phyloP scores from a whole-genome alignment of 1,284 basidiomycete species.

The Exobasidium rhododendri region DNA sequence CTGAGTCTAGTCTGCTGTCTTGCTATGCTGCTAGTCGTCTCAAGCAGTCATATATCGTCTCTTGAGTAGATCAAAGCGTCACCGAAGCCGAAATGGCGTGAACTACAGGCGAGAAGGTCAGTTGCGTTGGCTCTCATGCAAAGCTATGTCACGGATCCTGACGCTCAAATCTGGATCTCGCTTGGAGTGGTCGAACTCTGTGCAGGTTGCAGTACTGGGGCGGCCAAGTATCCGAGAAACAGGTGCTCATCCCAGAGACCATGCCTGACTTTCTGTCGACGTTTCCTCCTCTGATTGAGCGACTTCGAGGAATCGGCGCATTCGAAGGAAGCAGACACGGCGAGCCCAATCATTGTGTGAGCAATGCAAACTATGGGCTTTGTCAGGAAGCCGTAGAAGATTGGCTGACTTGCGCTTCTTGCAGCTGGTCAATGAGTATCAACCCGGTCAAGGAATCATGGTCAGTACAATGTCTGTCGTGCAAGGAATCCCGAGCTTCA shows the following conservation, averaged over 20 bases:
- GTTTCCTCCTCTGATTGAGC: conserved; percentile 68
- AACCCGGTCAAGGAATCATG: conserved; percentile 79
- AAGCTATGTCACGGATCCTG: not conserved
- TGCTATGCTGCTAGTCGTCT: not conserved
- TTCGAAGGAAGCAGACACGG: conserved; percentile 66
- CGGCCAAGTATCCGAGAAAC: conserved; percentile 65
- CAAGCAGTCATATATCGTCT: too few relatives aligned
- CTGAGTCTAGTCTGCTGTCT: not conserved
- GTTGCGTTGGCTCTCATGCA: not conserved
- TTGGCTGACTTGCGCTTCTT: not conserved
- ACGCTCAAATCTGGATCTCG: not conserved
- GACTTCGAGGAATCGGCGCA: conserved; percentile 63
- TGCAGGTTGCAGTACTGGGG: conserved; percentile 47
- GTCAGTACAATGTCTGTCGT: conserved; percentile 55
- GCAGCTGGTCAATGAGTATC: conserved; percentile 64
- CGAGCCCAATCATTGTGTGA: conserved; percentile 77
- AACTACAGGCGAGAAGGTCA: conserved; percentile 71
- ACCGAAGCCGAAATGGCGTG: conserved; percentile 79
- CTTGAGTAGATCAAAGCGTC: conserved; percentile 73
- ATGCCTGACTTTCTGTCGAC: conserved; percentile 66
- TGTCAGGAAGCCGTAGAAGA: not conserved
- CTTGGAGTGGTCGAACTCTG: conserved; percentile 9
- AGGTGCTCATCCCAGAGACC: conserved; percentile 63
- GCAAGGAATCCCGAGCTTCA: conserved; percentile 10
- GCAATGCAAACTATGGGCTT: conserved; percentile 61